Percentiles rank a stretch among this genome's conserved stretches.
Conservation (phyloP, 352 stramenopile species). For the Pseudoperonospora humuli region DNA sequence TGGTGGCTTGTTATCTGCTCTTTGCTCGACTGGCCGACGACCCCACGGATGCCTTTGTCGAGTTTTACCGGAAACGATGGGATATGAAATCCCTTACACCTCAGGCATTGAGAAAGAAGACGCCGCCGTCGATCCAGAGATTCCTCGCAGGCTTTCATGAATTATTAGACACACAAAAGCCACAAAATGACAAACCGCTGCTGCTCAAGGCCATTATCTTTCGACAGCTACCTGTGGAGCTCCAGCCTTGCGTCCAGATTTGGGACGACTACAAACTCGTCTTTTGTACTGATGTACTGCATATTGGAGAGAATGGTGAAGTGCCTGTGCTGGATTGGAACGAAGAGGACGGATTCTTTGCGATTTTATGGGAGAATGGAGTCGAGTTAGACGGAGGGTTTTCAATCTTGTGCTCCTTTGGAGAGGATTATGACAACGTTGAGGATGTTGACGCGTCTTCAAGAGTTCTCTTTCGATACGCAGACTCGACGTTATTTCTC, state of each 20-base stretch:
- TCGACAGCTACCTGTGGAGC: slow-evolving; percentile 55
- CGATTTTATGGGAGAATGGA: slow-evolving; percentile 72
- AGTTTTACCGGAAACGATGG: slow-evolving; percentile 85
- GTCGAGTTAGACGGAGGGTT: slow-evolving; percentile 74
- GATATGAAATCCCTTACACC: slow-evolving; percentile 64
- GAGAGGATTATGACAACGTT: slow-evolving; percentile 59
- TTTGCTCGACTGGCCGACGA: slow-evolving; percentile 72
- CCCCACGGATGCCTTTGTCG: slow-evolving; percentile 80
- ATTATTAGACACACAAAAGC: slow-evolving; percentile 41
- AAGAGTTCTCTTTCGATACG: slow-evolving; percentile 69
- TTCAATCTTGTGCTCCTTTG: slow-evolving; percentile 79
- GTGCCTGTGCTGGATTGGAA: slow-evolving; percentile 70
- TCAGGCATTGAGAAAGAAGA: slow-evolving; percentile 53
- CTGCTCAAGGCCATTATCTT: slow-evolving; percentile 77
- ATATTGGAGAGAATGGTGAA: slow-evolving; percentile 11
- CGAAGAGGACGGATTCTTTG: slow-evolving; percentile 68
- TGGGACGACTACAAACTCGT: slow-evolving; percentile 73
- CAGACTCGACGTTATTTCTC: slow-evolving; percentile 76
- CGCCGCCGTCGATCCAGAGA: slow-evolving; percentile 63
- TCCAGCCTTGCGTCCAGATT: slow-evolving; percentile 74
- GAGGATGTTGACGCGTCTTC: slow-evolving; percentile 54
- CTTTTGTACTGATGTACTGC: slow-evolving; percentile 45
- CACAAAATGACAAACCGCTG: slow-evolving; percentile 54
- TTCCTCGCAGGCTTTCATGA: slow-evolving; percentile 65
- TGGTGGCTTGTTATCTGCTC: slow-evolving; percentile 90